These are phyloP conservation scores for Xylaria polymorpha DNA, from an alignment of 2,329 filamentous ascomycete genomes.

Conservation along the genomic window DNA sequence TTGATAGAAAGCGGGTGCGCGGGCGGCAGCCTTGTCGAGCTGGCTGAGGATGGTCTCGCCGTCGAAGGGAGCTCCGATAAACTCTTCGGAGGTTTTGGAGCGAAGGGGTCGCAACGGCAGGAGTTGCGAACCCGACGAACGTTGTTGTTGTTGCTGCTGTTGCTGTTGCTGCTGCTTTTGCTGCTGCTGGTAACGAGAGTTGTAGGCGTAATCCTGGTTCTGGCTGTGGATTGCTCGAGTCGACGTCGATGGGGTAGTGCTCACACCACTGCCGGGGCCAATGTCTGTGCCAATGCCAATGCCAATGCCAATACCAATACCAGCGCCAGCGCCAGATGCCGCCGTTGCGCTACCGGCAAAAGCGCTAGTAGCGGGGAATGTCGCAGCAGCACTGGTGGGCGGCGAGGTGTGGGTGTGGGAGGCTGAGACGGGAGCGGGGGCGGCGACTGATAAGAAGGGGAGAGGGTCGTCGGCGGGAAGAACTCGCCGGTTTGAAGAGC, in stretches of 20 bases:
- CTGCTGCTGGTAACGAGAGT: slow-evolving; percentile 16
- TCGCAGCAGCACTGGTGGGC: slow-evolving; percentile 37
- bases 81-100: slow-evolving; percentile 65
- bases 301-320: slow-evolving; percentile 33
- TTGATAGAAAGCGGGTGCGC: slow-evolving; percentile 49
- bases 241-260: slow-evolving; percentile 36
- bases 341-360: slow-evolving; percentile 30
- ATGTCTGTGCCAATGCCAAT: slow-evolving; percentile 32
- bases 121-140: slow-evolving; percentile 50
- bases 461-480: slow-evolving; percentile 53
- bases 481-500: slow-evolving; percentile 60
- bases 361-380: slow-evolving; percentile 41
- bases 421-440: slow-evolving; percentile 36
- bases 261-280: slow-evolving; percentile 31
- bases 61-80: slow-evolving; percentile 75
- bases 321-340: slow-evolving; percentile 35
- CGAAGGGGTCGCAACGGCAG: slow-evolving; percentile 55
- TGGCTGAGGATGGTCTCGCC: slow-evolving; percentile 70
- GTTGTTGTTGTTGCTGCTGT: slow-evolving; percentile 48
- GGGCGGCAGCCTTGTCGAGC: slow-evolving; percentile 63
- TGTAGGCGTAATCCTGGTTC: slow-evolving; percentile 17
- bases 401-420: slow-evolving; percentile 26
- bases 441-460: slow-evolving; percentile 45
- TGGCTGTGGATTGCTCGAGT: slow-evolving; percentile 16
- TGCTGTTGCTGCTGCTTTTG: slow-evolving; percentile 32